Percentiles rank a stretch among this genome's conserved stretches.
These are phyloP conservation scores for Chlorella sp. DNA, from an alignment of 139 green algal species.

Conservation along the genomic window DNA sequence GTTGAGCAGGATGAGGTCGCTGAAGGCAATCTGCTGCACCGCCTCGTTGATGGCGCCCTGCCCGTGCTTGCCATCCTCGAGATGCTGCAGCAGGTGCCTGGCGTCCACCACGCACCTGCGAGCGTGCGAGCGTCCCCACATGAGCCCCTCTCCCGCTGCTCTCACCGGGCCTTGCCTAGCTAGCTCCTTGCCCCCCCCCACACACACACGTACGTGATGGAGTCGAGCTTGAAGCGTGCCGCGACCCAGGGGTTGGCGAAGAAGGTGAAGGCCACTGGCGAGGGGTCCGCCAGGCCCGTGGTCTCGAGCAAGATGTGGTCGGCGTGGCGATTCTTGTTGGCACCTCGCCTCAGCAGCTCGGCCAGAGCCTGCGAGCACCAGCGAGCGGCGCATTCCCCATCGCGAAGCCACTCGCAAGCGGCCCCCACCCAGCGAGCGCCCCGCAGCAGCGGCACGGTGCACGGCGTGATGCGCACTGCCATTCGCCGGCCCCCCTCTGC, in stretches of 20 bases:
- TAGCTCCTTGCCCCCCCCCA: too few relatives aligned
- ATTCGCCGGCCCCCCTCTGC: too few relatives aligned
- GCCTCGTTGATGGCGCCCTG: constrained; percentile 54
- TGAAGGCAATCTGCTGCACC: constrained; percentile 80
- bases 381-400: background rate
- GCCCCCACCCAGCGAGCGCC: too few relatives aligned
- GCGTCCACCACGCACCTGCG: constrained; percentile 68
- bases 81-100: constrained; percentile 52
- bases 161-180: too few relatives aligned
- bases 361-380: constrained; percentile 40
- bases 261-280: constrained; percentile 81
- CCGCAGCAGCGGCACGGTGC: too few relatives aligned
- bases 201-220: constrained; percentile 62
- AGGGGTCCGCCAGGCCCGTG: constrained; percentile 78
- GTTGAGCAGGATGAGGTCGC: constrained; percentile 85
- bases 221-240: constrained; percentile 65
- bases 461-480: too few relatives aligned
- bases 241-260: constrained; percentile 82
- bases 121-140: too few relatives aligned
- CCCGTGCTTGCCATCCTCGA: constrained; percentile 28
- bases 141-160: too few relatives aligned
- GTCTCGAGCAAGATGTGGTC: constrained; percentile 76
- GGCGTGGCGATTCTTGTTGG: constrained; percentile 14
- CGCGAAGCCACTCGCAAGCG: too few relatives aligned
- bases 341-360: constrained; percentile 51